These are phyloP conservation scores for Theobroma cacao DNA, from an alignment of 345 rosid genomes.

Conservation along the genomic window DNA sequence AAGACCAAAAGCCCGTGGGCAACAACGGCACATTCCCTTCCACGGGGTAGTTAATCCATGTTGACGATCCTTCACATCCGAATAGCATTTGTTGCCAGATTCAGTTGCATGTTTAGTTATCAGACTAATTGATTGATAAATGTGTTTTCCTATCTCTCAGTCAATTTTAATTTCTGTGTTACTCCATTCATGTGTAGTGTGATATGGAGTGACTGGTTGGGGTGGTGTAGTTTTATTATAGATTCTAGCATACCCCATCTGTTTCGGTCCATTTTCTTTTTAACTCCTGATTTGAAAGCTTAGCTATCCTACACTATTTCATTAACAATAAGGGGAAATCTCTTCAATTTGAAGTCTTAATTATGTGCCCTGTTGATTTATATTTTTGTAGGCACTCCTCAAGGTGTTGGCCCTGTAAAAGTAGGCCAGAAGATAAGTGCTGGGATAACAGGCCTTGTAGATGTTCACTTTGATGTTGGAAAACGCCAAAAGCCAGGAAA, in stretches of 20 bases:
- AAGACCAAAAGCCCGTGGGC: not conserved
- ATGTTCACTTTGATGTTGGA: constrained; percentile 55
- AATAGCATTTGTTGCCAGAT: not conserved
- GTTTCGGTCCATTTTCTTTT: not conserved
- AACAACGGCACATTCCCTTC: not conserved
- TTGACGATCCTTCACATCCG: not conserved
- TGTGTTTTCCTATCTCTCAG: not conserved
- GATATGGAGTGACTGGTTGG: not conserved
- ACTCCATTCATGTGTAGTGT: not conserved
- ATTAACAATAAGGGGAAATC: not conserved
- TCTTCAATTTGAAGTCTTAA: not conserved
- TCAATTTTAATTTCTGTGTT: not conserved
- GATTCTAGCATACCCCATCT: not conserved
- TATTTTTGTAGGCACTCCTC: constrained; percentile 71
- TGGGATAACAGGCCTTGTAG: constrained; percentile 71
- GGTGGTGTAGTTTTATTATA: not conserved
- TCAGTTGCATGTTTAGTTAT: not conserved
- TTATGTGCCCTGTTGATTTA: not conserved
- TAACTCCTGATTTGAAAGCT: not conserved
- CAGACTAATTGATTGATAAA: not conserved
- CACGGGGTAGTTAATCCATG: not conserved
- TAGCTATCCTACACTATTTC: not conserved
- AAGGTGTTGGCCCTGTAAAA: constrained; percentile 89
- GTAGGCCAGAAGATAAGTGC: constrained; percentile 84
- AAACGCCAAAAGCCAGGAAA: constrained; percentile 49